Evolutionary conservation across 805 yeast genomes (phyloP), one percentile per base, ranked within the genome.

Genomic region (Clavispora fructus): DNA sequence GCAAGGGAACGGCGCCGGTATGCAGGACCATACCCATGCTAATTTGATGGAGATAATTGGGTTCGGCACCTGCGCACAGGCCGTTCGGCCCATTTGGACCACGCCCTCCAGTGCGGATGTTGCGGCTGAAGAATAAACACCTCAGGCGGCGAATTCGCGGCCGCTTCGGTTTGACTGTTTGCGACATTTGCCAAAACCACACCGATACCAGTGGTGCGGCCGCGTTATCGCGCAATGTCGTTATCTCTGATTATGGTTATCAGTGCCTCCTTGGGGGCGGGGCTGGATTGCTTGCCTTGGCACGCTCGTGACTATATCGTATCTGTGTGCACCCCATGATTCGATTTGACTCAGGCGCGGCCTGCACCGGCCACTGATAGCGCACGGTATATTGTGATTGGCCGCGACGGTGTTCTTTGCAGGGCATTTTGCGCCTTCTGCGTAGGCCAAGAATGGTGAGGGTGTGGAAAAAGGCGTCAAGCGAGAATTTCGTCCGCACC

Each of bases 41-140:
- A 39, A 54, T 54, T 54, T 44, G 57, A 47, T 46, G 50, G 51
- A 54, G 57, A 54, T 54, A 47, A 37, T 12, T 33, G 37, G 25
- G 19, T 7, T 33, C 19, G 25, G 37, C 26, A 25, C n/a, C 23
- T 33, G 37, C 16, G 17, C 37, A 11, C 37, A 16, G 9, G 17
- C 35, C 17, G 7, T 11, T 12, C 32, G 14, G 14, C 13, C 14
- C 32, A n/a, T 3, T n/a, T n/a, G n/a, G 2, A 12, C 13, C 32
- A 30, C 32, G 32, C 32, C 14, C 32, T 6, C n/a, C 32, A n/a
- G 14, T 7, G 32, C 32, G 29, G 12, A 27, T 11, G 7, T 6
- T 27, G 29, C 29, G 7, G 12, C 9, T 9, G 6, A 2, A 4
- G 2, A 7, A 2, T 11, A 27, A 2, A 27, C 9, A 27, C 23